Evolutionary conservation across 1,139 yeast species (phyloP), one percentile per base, ranked within the genome.

Genomic region (Lodderomyces parapsilosis): DNA sequence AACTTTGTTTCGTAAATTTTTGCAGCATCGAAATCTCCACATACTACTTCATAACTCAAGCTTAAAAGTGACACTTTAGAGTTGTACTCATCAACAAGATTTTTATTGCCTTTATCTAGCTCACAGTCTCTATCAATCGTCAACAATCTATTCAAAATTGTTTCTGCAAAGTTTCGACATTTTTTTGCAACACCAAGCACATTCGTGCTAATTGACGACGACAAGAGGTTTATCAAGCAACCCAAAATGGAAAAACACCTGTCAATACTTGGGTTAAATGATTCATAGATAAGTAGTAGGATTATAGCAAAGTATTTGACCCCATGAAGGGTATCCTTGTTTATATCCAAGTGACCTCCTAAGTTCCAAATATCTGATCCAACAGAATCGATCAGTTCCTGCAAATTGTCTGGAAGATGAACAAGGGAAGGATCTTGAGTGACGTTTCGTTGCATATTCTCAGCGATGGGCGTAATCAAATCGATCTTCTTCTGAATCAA

Each of bases 291-390:
- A 1, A 57, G 51, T 3, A 59, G 45, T 20, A 62, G 33, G 27
- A 60, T 38, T 15, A 57, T 47, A 0, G 60, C 47, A 45, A 59
- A 59, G 38, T 57, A 51, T 41, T 58, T 60, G 2, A 50, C 42
- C 15, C 45, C 41, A 14, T 39, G 38, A 9, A 20, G 27, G 10
- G 46, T 40, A 8, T 38, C 38, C 11, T 22, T 44, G 41, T 32
- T 49, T 1, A 55, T 47, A 1, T 52, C 36, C n/a, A 38, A 22
- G 4, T 36, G 36, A 10, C 46, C 33, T 23, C 45, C 25, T 14
- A 32, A 15, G 39, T 64, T 65, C 68, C 68, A 64, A 6, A 59
- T 38, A n/a, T 52, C 54, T 6, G 63, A 53, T 2, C 59, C 57
- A 14, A 45, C 32, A 1, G 42, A 43, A 27, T 58, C 62, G 3